Evolutionary conservation across 2,329 filamentous ascomycete genomes (phyloP).

Genomic region (Hypoxylon sp.): DNA sequence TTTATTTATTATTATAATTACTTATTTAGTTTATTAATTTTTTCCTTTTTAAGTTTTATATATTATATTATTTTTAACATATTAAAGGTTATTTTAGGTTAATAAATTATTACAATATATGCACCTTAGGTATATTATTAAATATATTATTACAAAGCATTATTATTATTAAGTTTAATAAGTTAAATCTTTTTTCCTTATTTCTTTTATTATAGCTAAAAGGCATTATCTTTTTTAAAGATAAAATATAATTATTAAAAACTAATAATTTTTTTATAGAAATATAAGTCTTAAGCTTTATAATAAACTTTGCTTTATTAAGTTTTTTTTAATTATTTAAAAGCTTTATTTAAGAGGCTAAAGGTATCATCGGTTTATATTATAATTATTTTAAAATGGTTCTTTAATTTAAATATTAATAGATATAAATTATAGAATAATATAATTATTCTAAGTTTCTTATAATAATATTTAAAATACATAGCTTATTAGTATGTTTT

Average conservation of each 20-base stretch:
- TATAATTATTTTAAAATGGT: background rate
- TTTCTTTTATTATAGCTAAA: background rate
- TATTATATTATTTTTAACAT: background rate
- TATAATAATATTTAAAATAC: background rate
- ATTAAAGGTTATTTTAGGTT: background rate
- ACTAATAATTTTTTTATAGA: background rate
- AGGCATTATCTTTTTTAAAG: background rate
- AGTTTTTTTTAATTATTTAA: background rate
- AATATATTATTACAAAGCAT: background rate
- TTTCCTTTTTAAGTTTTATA: background rate
- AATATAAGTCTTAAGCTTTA: background rate
- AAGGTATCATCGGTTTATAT: background rate
- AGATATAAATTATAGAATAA: background rate
- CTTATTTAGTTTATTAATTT: background rate
- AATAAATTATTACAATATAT: background rate
- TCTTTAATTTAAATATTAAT: background rate
- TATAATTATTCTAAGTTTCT: background rate
- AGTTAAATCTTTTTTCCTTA: background rate
- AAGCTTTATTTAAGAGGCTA: background rate
- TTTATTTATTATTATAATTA: no score
- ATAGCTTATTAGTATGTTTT: no score
- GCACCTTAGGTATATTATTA: background rate
- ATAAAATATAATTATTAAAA: background rate
- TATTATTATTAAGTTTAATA: background rate
- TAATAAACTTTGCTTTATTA: background rate